Evolutionary conservation across 2,329 filamentous ascomycete genomes (phyloP).

Genomic region (Aspergillus oerlinghausenensis): DNA sequence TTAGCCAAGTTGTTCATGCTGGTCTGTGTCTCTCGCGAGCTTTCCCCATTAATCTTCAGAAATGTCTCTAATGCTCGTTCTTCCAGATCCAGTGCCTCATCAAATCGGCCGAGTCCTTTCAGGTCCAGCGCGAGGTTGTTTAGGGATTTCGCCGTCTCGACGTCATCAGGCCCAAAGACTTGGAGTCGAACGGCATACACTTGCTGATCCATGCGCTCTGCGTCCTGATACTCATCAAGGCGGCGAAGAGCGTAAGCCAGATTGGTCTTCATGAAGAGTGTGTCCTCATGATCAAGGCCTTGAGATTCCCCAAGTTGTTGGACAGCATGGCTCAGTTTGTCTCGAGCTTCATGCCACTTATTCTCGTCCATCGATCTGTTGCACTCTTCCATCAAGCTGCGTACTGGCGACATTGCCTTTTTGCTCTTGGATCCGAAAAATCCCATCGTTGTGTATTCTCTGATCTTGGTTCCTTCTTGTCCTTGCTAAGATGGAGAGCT

Average conservation of each 20-base stretch:
- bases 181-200: neutral
- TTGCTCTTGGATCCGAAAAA: neutral
- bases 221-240: neutral
- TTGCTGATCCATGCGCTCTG: neutral
- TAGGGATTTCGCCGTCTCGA: neutral
- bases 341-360: neutral
- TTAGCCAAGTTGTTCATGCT: conserved; percentile 2
- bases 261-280: neutral
- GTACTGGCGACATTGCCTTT: neutral
- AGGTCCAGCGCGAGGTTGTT: neutral
- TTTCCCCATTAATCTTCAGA: neutral
- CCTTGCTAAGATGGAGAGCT: too few species aligned
- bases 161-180: neutral
- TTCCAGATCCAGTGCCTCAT: neutral
- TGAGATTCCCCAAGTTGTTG: neutral
- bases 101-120: neutral
- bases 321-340: neutral
- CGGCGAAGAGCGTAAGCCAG: neutral
- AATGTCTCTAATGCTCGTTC: neutral
- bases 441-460: neutral
- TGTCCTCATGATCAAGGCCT: neutral
- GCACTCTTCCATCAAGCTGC: neutral
- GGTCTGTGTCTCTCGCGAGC: neutral
- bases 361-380: neutral
- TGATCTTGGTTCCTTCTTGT: neutral